Evolutionary conservation across 1,284 basidiomycete species (phyloP).

Genomic region (Mycosarcoma mackinlayi): DNA sequence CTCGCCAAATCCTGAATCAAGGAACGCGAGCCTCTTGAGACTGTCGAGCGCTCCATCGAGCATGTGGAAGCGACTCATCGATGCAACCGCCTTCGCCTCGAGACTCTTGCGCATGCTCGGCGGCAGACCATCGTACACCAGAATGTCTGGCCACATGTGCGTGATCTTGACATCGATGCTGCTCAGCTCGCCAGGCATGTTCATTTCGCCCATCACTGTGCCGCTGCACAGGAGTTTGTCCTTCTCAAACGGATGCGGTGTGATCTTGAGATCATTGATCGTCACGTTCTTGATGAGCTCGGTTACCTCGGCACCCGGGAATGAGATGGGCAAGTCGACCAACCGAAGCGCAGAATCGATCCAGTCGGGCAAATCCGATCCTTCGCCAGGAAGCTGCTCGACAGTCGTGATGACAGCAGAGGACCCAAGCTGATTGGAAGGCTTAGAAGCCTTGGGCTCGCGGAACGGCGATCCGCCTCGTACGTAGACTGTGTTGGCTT

Average conservation of each 20-base stretch:
- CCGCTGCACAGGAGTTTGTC: constrained; percentile 62
- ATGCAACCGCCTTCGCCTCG: background rate
- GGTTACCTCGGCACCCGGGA: constrained; percentile 61
- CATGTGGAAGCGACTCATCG: constrained; percentile 14
- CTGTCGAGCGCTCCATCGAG: constrained; percentile 27
- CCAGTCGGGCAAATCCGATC: constrained; percentile 57
- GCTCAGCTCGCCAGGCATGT: constrained; percentile 59
- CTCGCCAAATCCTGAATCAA: constrained; percentile 10
- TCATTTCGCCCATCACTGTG: constrained; percentile 59
- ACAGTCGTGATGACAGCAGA: background rate
- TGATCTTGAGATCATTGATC: constrained; percentile 61
- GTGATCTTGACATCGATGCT: constrained; percentile 62
- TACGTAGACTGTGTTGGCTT: constrained; percentile 59
- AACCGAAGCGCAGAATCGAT: constrained; percentile 55
- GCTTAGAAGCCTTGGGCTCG: constrained; percentile 12
- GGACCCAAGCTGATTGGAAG: background rate
- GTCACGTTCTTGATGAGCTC: constrained; percentile 65
- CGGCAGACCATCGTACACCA: constrained; percentile 61
- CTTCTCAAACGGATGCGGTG: constrained; percentile 59
- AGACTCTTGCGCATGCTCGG: constrained; percentile 53
- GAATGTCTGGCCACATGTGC: constrained; percentile 62
- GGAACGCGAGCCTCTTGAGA: constrained; percentile 32
- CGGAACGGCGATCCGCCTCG: constrained; percentile 60
- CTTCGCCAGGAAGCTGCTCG: constrained; percentile 47
- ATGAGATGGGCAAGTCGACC: constrained; percentile 58